These are phyloP conservation scores for Diaporthe vaccinii DNA, from an alignment of 2,329 filamentous ascomycete genomes.

Conservation along the genomic window DNA sequence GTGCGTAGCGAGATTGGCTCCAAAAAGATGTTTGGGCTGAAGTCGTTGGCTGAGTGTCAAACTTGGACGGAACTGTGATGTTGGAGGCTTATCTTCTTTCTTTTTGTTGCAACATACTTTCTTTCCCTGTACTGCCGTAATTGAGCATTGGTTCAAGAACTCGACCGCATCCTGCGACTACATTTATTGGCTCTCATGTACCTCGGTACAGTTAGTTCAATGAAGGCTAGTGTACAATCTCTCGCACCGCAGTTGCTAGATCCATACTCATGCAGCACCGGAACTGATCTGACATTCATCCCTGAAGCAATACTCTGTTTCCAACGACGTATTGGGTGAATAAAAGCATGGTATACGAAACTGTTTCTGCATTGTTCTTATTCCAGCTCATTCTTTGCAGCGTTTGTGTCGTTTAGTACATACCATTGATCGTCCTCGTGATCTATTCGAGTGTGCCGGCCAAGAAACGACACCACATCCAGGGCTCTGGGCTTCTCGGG, in stretches of 20 bases:
- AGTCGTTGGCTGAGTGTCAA: background rate
- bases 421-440: background rate
- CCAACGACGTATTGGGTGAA: background rate
- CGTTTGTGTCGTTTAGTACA: background rate
- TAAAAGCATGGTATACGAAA: background rate
- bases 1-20: constrained; percentile 12
- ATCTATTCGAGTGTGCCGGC: background rate
- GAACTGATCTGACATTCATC: background rate
- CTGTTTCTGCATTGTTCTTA: background rate
- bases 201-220: background rate
- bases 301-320: background rate
- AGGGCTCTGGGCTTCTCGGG: background rate
- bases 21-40: constrained; percentile 1
- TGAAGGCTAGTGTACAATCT: background rate
- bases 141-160: background rate
- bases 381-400: background rate
- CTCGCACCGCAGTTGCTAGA: background rate
- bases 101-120: background rate
- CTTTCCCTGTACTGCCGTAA: background rate
- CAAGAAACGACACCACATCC: background rate
- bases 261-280: background rate
- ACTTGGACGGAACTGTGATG: background rate
- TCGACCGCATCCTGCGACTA: background rate
- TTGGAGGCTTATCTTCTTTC: background rate
- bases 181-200: background rate